These are phyloP conservation scores for Lentinula edodes DNA, from an alignment of 768 basidiomycete species.

Conservation along the genomic window DNA sequence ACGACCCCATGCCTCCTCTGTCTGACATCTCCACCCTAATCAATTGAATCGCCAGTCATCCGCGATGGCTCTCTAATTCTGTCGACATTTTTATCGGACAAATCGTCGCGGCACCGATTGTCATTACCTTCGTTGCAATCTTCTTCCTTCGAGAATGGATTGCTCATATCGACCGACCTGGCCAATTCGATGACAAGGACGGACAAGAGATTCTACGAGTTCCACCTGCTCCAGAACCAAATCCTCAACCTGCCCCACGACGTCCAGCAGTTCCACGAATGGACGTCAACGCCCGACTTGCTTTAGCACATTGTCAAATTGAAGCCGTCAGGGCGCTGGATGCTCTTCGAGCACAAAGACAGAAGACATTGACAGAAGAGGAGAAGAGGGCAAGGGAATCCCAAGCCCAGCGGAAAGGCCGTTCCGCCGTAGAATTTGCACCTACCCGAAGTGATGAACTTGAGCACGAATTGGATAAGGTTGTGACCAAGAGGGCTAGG, in stretches of 20 bases:
- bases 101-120: conserved; percentile 87
- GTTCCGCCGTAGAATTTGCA: neutral
- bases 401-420: neutral
- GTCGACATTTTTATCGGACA: conserved; percentile 89
- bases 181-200: conserved; percentile 78
- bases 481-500: neutral
- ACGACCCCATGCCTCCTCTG: neutral
- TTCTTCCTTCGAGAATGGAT: conserved; percentile 96
- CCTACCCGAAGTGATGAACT: neutral
- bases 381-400: neutral
- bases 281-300: conserved; percentile 11
- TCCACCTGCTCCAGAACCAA: conserved; percentile 17
- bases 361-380: conserved; percentile 11
- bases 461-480: conserved; percentile 2
- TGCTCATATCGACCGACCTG: conserved; percentile 83
- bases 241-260: conserved; percentile 14
- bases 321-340: conserved; percentile 28
- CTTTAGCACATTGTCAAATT: conserved; percentile 23
- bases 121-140: conserved; percentile 80
- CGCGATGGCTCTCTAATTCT: conserved; percentile 58
- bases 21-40: conserved; percentile 24
- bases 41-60: conserved; percentile 27
- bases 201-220: conserved; percentile 23
- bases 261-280: neutral
- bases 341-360: conserved; percentile 17